phyloP scores from a whole-genome alignment of 306 rosid species.

The Dryas octopetala region DNA sequence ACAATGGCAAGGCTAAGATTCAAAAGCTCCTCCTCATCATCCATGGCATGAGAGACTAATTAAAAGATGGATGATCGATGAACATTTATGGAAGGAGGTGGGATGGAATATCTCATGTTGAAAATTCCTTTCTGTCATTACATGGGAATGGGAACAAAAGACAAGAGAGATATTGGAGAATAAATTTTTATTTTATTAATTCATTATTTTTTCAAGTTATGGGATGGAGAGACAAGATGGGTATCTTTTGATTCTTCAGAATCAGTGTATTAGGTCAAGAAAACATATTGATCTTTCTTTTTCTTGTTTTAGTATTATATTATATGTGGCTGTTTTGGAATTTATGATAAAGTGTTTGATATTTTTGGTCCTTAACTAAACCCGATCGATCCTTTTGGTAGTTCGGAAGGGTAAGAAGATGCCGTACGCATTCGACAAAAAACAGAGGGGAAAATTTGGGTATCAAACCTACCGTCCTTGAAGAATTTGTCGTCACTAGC shows the following conservation, averaged over 20 bases:
- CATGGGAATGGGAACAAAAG: conserved; percentile 48
- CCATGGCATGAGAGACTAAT: conserved; percentile 29
- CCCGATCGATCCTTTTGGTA: conserved; percentile 38
- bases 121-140: conserved; percentile 48
- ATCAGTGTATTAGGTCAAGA: conserved; percentile 51
- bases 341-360: conserved; percentile 25
- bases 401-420: conserved; percentile 59
- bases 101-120: conserved; percentile 25
- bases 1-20: conserved; percentile 72
- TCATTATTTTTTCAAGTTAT: background rate
- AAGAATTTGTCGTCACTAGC: conserved; percentile 30
- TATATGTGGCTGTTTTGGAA: conserved; percentile 30
- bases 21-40: conserved; percentile 63
- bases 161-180: conserved; percentile 20
- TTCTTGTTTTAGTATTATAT: background rate
- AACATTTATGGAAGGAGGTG: conserved; percentile 29
- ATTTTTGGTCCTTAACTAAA: background rate
- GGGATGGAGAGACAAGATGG: conserved; percentile 47
- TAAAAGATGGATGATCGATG: conserved; percentile 14
- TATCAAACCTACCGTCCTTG: conserved; percentile 73
- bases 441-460: conserved; percentile 60
- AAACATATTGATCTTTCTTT: conserved; percentile 37
- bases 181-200: background rate
- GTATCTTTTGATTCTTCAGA: conserved; percentile 63
- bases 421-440: conserved; percentile 64